Base-by-base conservation (phyloP, 345 rosid genomes). In the Lagerstroemia speciosa region DNA sequence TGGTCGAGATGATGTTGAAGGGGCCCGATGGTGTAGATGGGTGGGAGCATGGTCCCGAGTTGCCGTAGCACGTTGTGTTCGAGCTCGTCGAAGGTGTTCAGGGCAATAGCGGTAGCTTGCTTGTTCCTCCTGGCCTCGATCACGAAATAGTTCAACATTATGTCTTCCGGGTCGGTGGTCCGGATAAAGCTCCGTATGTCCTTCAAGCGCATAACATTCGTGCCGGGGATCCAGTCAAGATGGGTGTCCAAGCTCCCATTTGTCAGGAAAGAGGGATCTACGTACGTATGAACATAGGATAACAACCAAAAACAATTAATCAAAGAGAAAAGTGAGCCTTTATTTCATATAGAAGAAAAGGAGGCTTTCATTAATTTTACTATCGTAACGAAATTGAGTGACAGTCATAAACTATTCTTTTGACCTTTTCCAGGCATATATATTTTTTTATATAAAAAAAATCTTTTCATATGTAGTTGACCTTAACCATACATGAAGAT, bases 1-100 rank as follows among this genome's bases (percentile, higher is more conserved):
- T 68, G 76, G 22, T 81, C 75, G n/a, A 53, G 32, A n/a, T 69
- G 73, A n/a, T 78, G 82, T 15, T 82, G 79, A 6, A 85, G 76
- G 32, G 84, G 84, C 6, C 93, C 92, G 22, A 85, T 60, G 3
- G 84, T 15, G 48, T 73, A 80, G 24, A 85, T 69, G 0, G 85
- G 82, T 1, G 85, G 85, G 71, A 78, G 63, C 19, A 81, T 31
- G 3, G 83, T 46, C 37, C 69, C 64, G 36, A 85, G 69, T 2
- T 84, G 73, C 0, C 30, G 22, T 1, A 85, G 19, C 8, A 66
- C 68, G 6, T 79, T 72, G 19, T 72, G 74, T 31, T 87, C 93
- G 26, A 87, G 71, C 36, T 57, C 80, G 32, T 81, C 76, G n/a
- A 76, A 80, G 2, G 92, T 83, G 72, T 87, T 85, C 9, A 87